Conservation (phyloP, 1,139 yeast species). For the Zygosaccharomyces pseudobailii region DNA sequence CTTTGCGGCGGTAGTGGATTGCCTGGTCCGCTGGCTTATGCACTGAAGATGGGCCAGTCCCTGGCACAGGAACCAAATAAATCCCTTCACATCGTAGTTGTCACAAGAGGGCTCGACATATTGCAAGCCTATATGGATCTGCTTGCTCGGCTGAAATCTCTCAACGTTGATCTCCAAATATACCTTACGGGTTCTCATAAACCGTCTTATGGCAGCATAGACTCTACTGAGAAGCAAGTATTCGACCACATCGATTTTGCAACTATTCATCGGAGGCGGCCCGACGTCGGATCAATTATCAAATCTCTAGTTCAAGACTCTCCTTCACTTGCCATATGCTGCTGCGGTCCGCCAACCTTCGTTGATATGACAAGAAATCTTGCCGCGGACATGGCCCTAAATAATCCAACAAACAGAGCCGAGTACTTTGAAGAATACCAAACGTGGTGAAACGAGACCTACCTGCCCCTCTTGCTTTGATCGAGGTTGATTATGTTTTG, state of each 20-base stretch:
- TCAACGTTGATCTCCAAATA: conserved; percentile 36
- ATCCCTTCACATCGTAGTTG: conserved; percentile 47
- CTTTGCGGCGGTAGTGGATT: conserved; percentile 75
- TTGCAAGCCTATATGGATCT: conserved; percentile 34
- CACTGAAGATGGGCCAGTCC: conserved; percentile 20
- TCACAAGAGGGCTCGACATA: conserved; percentile 41
- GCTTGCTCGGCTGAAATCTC: conserved; percentile 37
- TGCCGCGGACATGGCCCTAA: conserved; percentile 30
- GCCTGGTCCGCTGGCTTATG: conserved; percentile 48
- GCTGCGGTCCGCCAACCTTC: conserved; percentile 50
- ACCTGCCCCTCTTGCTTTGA: not conserved
- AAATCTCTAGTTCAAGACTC: conserved; percentile 35
- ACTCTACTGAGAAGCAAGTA: conserved; percentile 9
- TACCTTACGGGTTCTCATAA: conserved; percentile 16
- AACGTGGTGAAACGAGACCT: conserved; percentile 18
- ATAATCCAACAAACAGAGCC: conserved; percentile 14
- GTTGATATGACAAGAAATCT: conserved; percentile 46
- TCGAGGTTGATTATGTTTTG: not conserved
- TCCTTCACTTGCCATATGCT: conserved; percentile 41
- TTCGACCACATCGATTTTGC: conserved; percentile 3
- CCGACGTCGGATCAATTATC: conserved; percentile 40
- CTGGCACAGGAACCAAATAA: conserved; percentile 15
- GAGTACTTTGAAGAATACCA: conserved; percentile 29
- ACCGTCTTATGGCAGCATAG: conserved; percentile 8
- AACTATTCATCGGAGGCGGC: conserved; percentile 44